These are phyloP conservation scores for Tuber borchii DNA, from an alignment of 495 filamentous ascomycete species.

Conservation along the genomic window DNA sequence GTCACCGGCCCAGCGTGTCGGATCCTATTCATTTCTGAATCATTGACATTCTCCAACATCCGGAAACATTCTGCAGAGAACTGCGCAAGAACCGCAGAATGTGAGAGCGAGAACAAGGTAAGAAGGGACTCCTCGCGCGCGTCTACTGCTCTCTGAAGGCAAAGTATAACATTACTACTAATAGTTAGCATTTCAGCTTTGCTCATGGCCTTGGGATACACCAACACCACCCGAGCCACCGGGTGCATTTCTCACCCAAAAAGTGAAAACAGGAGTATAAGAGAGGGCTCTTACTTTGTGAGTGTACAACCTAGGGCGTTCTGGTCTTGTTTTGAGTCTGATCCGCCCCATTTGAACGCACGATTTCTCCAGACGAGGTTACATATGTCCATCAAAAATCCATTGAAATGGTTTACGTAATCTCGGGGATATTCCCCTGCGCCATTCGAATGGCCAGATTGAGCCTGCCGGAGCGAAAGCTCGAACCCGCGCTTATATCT, in stretches of 20 bases:
- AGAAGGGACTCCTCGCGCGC: slow-evolving; percentile 49
- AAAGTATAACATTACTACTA: slow-evolving; percentile 44
- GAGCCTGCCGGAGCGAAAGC: slow-evolving; percentile 29
- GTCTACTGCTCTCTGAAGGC: slow-evolving; percentile 34
- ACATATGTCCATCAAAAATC: slow-evolving; percentile 82
- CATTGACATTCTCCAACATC: slow-evolving; percentile 55
- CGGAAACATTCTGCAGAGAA: slow-evolving; percentile 63
- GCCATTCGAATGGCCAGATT: slow-evolving; percentile 9
- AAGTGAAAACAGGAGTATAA: slow-evolving; percentile 38
- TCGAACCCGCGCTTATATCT: slow-evolving; percentile 69
- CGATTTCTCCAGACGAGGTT: slow-evolving; percentile 77
- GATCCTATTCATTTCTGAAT: slow-evolving; percentile 44
- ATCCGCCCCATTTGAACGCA: slow-evolving; percentile 52
- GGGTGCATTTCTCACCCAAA: background rate
- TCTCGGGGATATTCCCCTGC: slow-evolving; percentile 46
- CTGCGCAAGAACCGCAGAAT: slow-evolving; percentile 59
- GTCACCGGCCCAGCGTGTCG: slow-evolving; percentile 72
- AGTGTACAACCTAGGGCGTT: slow-evolving; percentile 71
- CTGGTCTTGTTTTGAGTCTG: slow-evolving; percentile 47
- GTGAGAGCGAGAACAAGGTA: slow-evolving; percentile 62
- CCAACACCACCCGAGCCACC: slow-evolving; percentile 42
- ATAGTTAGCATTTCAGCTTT: slow-evolving; percentile 44
- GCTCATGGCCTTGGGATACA: slow-evolving; percentile 17
- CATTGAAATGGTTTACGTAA: slow-evolving; percentile 69
- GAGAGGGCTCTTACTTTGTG: slow-evolving; percentile 43